A percentile compares a stretch with the other conserved stretches of the same genome.
These are phyloP conservation scores for Catharanthus roseus DNA, from an alignment of 257 asterid genomes.

Conservation along the genomic window DNA sequence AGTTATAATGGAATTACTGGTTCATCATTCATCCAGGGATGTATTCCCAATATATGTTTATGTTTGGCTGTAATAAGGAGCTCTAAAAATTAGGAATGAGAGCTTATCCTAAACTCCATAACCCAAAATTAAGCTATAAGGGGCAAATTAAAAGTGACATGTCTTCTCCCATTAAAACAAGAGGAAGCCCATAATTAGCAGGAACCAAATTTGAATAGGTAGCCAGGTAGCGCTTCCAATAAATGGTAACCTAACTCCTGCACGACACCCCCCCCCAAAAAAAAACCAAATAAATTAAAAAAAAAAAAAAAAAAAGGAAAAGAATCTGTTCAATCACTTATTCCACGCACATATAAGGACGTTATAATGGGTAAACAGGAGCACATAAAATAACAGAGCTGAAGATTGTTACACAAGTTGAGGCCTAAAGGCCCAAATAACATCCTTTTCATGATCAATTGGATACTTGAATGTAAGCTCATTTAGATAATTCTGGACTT, in stretches of 20 bases:
- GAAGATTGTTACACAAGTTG: neutral
- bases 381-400: neutral
- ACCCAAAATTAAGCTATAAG: neutral
- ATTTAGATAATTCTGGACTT: neutral
- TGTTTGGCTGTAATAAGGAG: neutral
- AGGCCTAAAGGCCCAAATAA: neutral
- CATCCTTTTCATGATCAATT: neutral
- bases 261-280: too few species aligned
- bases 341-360: neutral
- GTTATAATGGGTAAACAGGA: neutral
- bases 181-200: neutral
- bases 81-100: neutral
- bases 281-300: too few species aligned
- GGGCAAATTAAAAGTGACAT: neutral
- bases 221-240: too few species aligned
- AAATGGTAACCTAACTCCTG: too few species aligned
- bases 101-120: neutral
- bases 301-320: too few species aligned
- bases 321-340: neutral
- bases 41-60: neutral
- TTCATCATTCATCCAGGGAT: neutral
- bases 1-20: neutral
- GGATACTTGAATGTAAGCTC: neutral
- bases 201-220: neutral
- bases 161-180: neutral